phyloP scores from a whole-genome alignment of 495 filamentous ascomycete genomes.

The Bacidia rubella region DNA sequence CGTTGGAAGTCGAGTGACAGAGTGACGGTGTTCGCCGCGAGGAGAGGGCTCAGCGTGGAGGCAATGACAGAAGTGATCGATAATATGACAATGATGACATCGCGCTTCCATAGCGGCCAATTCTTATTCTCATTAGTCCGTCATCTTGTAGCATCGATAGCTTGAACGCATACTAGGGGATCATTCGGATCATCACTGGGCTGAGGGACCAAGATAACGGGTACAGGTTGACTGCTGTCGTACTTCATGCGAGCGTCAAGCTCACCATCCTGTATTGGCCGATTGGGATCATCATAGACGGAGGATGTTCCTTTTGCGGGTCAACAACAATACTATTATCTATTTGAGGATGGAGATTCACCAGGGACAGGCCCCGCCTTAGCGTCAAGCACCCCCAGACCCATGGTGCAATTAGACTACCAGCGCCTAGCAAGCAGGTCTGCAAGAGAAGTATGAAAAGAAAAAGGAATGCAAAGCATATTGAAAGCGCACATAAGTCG shows the following conservation, averaged over 20 bases:
- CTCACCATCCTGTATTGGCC: constrained; percentile 26
- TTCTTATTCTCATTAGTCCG: constrained; percentile 41
- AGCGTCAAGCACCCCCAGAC: constrained; percentile 68
- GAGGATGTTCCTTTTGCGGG: constrained; percentile 42
- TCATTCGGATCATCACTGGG: constrained; percentile 73
- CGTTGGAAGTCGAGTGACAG: constrained; percentile 45
- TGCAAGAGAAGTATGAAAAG: too few relatives aligned
- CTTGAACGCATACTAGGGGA: constrained; percentile 42
- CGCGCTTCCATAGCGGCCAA: constrained; percentile 81
- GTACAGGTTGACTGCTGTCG: constrained; percentile 49
- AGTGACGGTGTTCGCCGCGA: constrained; percentile 74
- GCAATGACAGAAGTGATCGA: constrained; percentile 71
- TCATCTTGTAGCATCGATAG: too few relatives aligned
- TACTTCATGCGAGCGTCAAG: constrained; percentile 46
- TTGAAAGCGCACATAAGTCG: not conserved
- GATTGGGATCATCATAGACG: constrained; percentile 44
- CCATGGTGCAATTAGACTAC: too few relatives aligned
- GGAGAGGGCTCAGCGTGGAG: constrained; percentile 64
- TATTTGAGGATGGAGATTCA: constrained; percentile 24
- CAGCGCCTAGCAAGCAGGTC: too few relatives aligned
- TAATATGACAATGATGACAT: constrained; percentile 62
- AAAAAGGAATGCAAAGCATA: not conserved
- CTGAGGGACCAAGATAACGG: constrained; percentile 66
- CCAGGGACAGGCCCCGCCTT: constrained; percentile 57
- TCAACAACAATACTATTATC: constrained; percentile 4